Evolutionary conservation across 768 basidiomycete species (phyloP), one percentile per base, ranked within the genome.

Genomic region (Mycena pura): DNA sequence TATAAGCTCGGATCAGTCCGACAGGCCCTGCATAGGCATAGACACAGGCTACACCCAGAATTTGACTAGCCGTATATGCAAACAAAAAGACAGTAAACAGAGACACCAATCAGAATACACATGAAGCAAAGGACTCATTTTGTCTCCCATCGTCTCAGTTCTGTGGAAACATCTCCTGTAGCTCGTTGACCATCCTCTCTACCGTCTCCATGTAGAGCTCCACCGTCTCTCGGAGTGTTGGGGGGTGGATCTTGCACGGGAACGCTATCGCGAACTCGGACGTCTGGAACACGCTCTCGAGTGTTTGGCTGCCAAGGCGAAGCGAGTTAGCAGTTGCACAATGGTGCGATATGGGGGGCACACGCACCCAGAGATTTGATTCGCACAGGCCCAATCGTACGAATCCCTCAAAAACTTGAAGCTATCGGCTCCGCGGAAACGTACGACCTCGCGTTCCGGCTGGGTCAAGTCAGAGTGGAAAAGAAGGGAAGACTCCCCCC

Each of bases 81-180:
- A n/a, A n/a, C n/a, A n/a, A n/a, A n/a, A n/a, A n/a, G n/a, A n/a
- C n/a, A n/a, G n/a, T n/a, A n/a, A n/a, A n/a, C n/a, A n/a, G n/a
- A n/a, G n/a, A n/a, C n/a, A n/a, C n/a, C n/a, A n/a, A n/a, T n/a
- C n/a, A n/a, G n/a, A n/a, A n/a, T n/a, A n/a, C n/a, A n/a, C n/a
- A n/a, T n/a, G n/a, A n/a, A n/a, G n/a, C n/a, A n/a, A n/a, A n/a
- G n/a, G n/a, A n/a, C n/a, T n/a, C n/a, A n/a, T n/a, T n/a, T n/a
- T n/a, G n/a, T n/a, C n/a, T n/a, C n/a, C n/a, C n/a, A n/a, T n/a
- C n/a, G n/a, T n/a, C n/a, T n/a, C n/a, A n/a, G n/a, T 36, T 17
- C 34, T 36, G 10, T 9, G 45, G 46, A 38, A 57, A 49, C 36
- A 57, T 57, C n/a, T 36, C 56, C 34, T 48, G 45, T 36, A 57